Percentiles rank a stretch among this genome's conserved stretches.
Conservation (phyloP, 768 basidiomycete genomes). For the Tephrocybe sp. region DNA sequence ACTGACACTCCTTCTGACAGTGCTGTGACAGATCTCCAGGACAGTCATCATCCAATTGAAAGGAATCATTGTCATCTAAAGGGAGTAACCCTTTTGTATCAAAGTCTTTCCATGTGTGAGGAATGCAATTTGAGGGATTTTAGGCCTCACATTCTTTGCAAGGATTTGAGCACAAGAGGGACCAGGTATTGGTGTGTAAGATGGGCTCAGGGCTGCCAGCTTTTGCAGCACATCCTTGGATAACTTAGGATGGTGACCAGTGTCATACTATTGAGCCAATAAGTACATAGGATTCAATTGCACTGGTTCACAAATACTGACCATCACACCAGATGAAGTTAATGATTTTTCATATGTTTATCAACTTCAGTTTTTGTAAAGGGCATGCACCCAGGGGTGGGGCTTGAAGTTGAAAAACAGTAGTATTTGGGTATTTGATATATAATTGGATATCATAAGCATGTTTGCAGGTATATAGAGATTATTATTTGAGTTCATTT, state of each 20-base stretch:
- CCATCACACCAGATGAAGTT: too few relatives aligned
- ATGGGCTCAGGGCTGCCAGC: not conserved
- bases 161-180: not conserved
- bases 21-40: not conserved
- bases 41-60: not conserved
- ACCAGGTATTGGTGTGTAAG: conserved; percentile 1
- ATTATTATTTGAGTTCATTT: too few relatives aligned
- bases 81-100: not conserved
- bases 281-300: too few relatives aligned
- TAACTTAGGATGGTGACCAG: not conserved
- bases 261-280: too few relatives aligned
- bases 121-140: not conserved
- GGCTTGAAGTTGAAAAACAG: too few relatives aligned
- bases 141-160: not conserved
- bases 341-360: too few relatives aligned
- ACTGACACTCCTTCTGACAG: conserved; percentile 2
- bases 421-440: too few relatives aligned
- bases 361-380: too few relatives aligned
- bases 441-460: too few relatives aligned
- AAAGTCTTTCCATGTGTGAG: conserved; percentile 1
- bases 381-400: too few relatives aligned
- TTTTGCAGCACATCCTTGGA: not conserved
- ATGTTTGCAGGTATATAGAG: too few relatives aligned
- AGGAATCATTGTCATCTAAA: not conserved
- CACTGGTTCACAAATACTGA: too few relatives aligned